These are phyloP conservation scores for Cladosporium sp. DNA, from an alignment of 2,329 filamentous ascomycete genomes.

Conservation along the genomic window DNA sequence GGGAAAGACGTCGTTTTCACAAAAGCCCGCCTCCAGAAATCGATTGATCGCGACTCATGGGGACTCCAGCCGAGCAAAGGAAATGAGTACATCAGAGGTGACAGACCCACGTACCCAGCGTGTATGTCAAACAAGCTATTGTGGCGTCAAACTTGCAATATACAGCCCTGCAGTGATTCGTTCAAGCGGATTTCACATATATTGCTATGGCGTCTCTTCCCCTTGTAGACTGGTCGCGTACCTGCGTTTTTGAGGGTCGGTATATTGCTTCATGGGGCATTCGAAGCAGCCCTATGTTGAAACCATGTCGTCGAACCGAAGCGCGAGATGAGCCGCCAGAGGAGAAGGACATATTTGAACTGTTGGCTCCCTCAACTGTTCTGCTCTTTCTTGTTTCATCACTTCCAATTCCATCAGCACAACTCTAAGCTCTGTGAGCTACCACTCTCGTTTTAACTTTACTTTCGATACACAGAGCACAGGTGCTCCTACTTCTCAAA, in stretches of 20 bases:
- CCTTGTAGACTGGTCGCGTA: conserved; percentile 1
- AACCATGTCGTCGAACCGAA: conserved; percentile 7
- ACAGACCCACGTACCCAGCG: neutral
- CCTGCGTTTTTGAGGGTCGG: neutral
- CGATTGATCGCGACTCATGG: neutral
- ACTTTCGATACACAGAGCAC: conserved; percentile 6
- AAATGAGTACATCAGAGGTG: neutral
- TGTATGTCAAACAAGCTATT: conserved; percentile 6
- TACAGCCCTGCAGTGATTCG: conserved; percentile 4
- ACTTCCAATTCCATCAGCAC: neutral
- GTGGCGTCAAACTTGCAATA: conserved; percentile 8
- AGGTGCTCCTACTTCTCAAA: conserved; percentile 7
- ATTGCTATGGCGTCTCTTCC: conserved; percentile 4
- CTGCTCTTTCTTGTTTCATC: neutral
- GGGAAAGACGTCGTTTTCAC: neutral
- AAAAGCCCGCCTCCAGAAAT: neutral
- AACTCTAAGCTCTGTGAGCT: conserved; percentile 10
- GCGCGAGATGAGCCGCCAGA: neutral
- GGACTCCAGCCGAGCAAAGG: neutral
- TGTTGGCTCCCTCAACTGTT: neutral
- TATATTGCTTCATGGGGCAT: neutral
- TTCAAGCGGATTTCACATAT: conserved; percentile 3
- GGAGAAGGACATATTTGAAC: conserved; percentile 2
- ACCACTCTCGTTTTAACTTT: conserved; percentile 9
- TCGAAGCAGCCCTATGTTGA: conserved; percentile 10